Conservation (phyloP, 2,329 filamentous ascomycete species). For the Juglanconis juglandina region DNA sequence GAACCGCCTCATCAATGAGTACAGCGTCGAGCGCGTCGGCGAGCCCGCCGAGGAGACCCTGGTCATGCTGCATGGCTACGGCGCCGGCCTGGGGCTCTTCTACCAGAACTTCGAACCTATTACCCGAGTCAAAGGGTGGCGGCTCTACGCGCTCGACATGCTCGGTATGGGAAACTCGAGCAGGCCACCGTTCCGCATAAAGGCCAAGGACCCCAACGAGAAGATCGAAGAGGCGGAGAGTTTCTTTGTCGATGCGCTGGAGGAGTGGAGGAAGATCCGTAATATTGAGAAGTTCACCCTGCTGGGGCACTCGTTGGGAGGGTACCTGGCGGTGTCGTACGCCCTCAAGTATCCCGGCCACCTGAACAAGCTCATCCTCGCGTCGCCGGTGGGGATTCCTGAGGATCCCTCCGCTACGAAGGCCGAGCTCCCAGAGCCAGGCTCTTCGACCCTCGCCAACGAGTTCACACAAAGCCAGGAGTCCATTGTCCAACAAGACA, state of each 20-base stretch:
- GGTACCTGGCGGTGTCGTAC: conserved; percentile 92
- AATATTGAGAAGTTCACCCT: conserved; percentile 93
- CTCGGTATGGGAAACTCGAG: conserved; percentile 90
- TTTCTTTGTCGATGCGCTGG: conserved; percentile 94
- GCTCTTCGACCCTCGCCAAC: conserved; percentile 67
- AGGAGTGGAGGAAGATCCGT: conserved; percentile 87
- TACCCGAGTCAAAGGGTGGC: conserved; percentile 75
- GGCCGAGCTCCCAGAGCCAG: conserved; percentile 74
- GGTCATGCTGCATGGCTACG: conserved; percentile 96
- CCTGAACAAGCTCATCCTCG: conserved; percentile 93
- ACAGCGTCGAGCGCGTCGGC: conserved; percentile 79
- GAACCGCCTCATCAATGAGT: conserved; percentile 86
- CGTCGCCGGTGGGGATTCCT: conserved; percentile 89
- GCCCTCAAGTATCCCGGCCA: conserved; percentile 93
- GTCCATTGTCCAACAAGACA: conserved; percentile 37
- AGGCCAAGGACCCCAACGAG: conserved; percentile 74
- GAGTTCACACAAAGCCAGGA: conserved; percentile 77
- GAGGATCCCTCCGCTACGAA: conserved; percentile 88
- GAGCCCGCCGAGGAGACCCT: conserved; percentile 80
- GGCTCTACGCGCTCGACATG: conserved; percentile 90
- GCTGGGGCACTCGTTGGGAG: conserved; percentile 83
- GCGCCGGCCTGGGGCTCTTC: conserved; percentile 93
- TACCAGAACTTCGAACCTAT: conserved; percentile 96
- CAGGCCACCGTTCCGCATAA: conserved; percentile 78
- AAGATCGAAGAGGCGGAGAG: conserved; percentile 87